Conservation (phyloP, 495 filamentous ascomycete species). For the Aspergillus heteromorphus region DNA sequence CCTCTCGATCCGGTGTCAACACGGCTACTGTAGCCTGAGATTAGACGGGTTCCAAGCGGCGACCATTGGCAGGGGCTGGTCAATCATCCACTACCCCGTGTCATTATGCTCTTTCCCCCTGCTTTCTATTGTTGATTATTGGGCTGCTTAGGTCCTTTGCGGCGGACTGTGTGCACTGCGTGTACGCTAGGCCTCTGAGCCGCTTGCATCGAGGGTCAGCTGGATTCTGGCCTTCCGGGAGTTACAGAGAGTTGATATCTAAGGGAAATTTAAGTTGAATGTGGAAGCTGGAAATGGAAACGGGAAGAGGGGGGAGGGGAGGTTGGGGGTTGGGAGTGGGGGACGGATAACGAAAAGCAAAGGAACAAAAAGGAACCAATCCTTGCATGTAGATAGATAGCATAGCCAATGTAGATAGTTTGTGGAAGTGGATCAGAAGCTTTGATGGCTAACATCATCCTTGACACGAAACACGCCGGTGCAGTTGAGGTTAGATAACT, state of each 20-base stretch:
- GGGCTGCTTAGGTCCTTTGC: slow-evolving; percentile 2
- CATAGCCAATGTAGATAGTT: slow-evolving; percentile 8
- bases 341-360: slow-evolving; percentile 1
- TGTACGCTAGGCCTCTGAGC: slow-evolving; percentile 12
- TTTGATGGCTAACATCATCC: slow-evolving; percentile 4
- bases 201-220: slow-evolving; percentile 23
- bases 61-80: not conserved
- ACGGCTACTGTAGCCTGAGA: slow-evolving; percentile 29
- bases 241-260: slow-evolving; percentile 9
- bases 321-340: too few species aligned
- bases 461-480: not conserved
- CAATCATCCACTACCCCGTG: not conserved
- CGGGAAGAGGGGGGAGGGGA: not conserved
- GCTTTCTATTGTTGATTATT: slow-evolving; percentile 10
- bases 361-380: not conserved
- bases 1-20: slow-evolving; percentile 30
- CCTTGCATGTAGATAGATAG: slow-evolving; percentile 15
- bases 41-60: too few species aligned
- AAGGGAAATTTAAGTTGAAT: slow-evolving; percentile 4
- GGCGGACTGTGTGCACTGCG: slow-evolving; percentile 16
- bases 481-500: too few species aligned
- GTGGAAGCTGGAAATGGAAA: not conserved
- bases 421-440: slow-evolving; percentile 10
- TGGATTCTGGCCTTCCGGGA: slow-evolving; percentile 17
- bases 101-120: slow-evolving; percentile 4